A percentile compares a stretch with the other conserved stretches of the same genome.
Conservation (phyloP, 208 protist species). For the Naegleria lovaniensis region DNA sequence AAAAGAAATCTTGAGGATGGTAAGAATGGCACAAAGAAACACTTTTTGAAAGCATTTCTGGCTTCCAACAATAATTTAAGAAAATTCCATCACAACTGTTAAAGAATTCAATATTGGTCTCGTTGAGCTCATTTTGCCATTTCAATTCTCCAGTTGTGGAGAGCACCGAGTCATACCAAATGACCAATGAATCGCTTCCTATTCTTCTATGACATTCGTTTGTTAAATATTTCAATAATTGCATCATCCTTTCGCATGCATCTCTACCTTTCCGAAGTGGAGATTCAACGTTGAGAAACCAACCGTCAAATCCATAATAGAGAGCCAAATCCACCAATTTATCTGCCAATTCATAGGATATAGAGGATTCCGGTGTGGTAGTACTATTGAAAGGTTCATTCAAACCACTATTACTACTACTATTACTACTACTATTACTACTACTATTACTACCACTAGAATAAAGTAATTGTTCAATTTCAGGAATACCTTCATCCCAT, state of each 20-base stretch:
- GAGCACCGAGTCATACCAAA: conserved; percentile 82
- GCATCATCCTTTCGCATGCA: neutral
- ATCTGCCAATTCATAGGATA: neutral
- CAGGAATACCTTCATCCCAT: conserved; percentile 43
- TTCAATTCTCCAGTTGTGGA: conserved; percentile 44
- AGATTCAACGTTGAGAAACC: conserved; percentile 76
- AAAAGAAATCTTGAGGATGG: neutral
- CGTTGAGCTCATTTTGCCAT: conserved; percentile 69
- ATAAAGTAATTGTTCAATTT: conserved; percentile 47
- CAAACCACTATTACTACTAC: too few relatives aligned
- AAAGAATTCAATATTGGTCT: conserved; percentile 70
- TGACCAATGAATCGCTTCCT: conserved; percentile 36
- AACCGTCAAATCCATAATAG: conserved; percentile 76
- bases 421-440: too few relatives aligned
- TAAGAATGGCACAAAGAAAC: neutral
- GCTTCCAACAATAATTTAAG: conserved; percentile 76
- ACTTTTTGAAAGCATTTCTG: conserved; percentile 43
- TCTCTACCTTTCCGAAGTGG: neutral
- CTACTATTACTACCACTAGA: too few relatives aligned
- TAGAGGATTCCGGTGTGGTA: too few relatives aligned
- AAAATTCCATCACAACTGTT: conserved; percentile 68
- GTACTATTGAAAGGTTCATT: too few relatives aligned
- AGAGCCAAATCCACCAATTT: conserved; percentile 56
- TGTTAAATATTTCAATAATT: conserved; percentile 28
- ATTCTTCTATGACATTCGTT: neutral